These are phyloP conservation scores for Xylaria arbuscula DNA, from an alignment of 2,329 filamentous ascomycete species.

Conservation along the genomic window DNA sequence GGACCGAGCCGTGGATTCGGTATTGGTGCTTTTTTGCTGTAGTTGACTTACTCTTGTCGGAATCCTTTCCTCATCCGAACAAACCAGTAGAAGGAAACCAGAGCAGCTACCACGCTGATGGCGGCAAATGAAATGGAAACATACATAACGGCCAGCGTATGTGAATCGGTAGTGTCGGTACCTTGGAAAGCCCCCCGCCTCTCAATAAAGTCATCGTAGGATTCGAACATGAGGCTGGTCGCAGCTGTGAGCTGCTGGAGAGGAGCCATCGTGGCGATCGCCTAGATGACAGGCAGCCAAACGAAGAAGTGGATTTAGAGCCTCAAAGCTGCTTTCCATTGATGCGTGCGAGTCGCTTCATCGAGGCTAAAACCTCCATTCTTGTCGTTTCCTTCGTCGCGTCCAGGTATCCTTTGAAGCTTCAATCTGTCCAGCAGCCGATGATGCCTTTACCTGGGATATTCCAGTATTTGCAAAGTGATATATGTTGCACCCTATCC, in stretches of 20 bases:
- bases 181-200: slow-evolving; percentile 29
- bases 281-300: not conserved
- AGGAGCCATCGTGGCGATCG: slow-evolving; percentile 42
- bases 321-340: slow-evolving; percentile 28
- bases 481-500: not conserved
- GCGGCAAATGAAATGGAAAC: slow-evolving; percentile 58
- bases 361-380: slow-evolving; percentile 11
- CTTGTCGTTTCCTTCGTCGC: not conserved
- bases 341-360: slow-evolving; percentile 9
- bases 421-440: slow-evolving; percentile 14
- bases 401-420: not conserved
- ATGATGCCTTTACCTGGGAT: slow-evolving; percentile 5
- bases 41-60: slow-evolving; percentile 71
- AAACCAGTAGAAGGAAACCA: slow-evolving; percentile 76
- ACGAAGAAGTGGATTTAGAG: slow-evolving; percentile 3
- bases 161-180: slow-evolving; percentile 25
- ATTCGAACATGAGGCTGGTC: slow-evolving; percentile 24
- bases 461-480: not conserved
- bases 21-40: not conserved
- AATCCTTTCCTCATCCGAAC: slow-evolving; percentile 78
- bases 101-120: slow-evolving; percentile 66
- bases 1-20: not conserved
- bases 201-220: slow-evolving; percentile 25
- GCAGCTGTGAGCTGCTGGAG: slow-evolving; percentile 28
- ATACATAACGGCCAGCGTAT: slow-evolving; percentile 50